Evolutionary conservation across 805 yeast genomes (phyloP), one percentile per base, ranked within the genome.

Genomic region (Suhomyces sp.): DNA sequence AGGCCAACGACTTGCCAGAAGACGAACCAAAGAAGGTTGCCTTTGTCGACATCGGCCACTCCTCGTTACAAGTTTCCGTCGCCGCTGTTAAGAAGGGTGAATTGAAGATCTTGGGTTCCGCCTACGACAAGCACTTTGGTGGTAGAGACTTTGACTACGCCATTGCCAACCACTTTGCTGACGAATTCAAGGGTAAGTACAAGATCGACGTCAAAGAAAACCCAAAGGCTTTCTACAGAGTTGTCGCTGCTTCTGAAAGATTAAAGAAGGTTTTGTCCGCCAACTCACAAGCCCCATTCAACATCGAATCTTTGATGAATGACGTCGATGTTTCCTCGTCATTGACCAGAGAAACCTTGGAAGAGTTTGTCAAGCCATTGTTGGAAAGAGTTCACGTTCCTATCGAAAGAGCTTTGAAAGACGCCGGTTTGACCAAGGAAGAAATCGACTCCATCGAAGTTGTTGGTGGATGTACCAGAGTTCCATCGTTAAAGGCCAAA

Each of bases 381-480:
- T 81, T 94, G 65, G 84, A 78, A 60, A 84, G 92, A 76, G 80
- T 91, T 57, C 73, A 82, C 60, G 80, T 74, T 45, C 97, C 98
- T 65, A 80, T 92, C 62, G 87, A 87, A 72, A 69, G 74, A 49
- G 98, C 98, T 56, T 79, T 94, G 68, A 80, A 81, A 64, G 85
- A 82, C 67, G 94, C 99, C 53, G 86, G 87, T 54, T 69, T 94
- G 55, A 66, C 82, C 35, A 75, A 78, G 56, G 88, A 77, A 22
- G 96, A 92, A 54, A 75, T 94, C 55, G 97, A 92, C 75, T 84
- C 91, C 49, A 86, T 94, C 61, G 99, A 94, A 79, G 85, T 94
- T 55, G 87, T 94, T 68, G 99, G 99, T 78, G 99, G 99, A 63
- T 88, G 96, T 71, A 89, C 97, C 62, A 91, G 99, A 82, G 96